Evolutionary conservation across 2,329 filamentous ascomycete genomes (phyloP), one percentile per base, ranked within the genome.

Genomic region (Ceratocystis colombiana): DNA sequence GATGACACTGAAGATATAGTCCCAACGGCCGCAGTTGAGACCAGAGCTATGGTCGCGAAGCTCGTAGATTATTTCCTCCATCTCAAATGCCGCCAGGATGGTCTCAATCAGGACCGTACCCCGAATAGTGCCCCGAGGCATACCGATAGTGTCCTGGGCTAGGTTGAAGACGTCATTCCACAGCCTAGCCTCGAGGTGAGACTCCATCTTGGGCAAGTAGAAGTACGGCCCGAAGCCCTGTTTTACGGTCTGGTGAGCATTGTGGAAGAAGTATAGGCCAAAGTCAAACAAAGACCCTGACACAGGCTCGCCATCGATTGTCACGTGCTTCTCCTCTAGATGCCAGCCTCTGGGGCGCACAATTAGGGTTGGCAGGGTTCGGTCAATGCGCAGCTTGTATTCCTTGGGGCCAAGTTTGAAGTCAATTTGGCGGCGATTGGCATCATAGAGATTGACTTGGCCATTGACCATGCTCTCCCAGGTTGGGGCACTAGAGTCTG

Each of bases 11-110:
- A 99, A 99, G 79, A 99, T 97, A 82, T 99, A 99, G 76, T 99
- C 94, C 94, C 94, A 99, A 71, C 94, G 88, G 70, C 94, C 94
- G 78, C 94, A 97, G 85, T 99, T 99, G 73, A 99, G 85, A 61
- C 94, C 94, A 5, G 93, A 88, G 76, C 88, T 93, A 82, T 99
- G 94, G 75, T 97, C 93, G 68, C 94, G 88, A 71, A 99, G 87
- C 80, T 97, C 94, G 77, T 96, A 99, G 79, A 99, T 97, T 78
- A 99, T 97, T 85, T 99, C 94, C 73, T 99, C 94, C 94, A 99
- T 99, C 82, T 99, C 94, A 73, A 99, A 99, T 17, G 93, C 94
- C 53, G 94, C 94, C 55, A 93, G 84, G 76, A 99, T 97, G 66
- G 94, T 97, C 84, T 99, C 94, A 73, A 99, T 97, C 72, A 99